phyloP scores from a whole-genome alignment of 139 green algal genomes.

The Chlorella sp. region DNA sequence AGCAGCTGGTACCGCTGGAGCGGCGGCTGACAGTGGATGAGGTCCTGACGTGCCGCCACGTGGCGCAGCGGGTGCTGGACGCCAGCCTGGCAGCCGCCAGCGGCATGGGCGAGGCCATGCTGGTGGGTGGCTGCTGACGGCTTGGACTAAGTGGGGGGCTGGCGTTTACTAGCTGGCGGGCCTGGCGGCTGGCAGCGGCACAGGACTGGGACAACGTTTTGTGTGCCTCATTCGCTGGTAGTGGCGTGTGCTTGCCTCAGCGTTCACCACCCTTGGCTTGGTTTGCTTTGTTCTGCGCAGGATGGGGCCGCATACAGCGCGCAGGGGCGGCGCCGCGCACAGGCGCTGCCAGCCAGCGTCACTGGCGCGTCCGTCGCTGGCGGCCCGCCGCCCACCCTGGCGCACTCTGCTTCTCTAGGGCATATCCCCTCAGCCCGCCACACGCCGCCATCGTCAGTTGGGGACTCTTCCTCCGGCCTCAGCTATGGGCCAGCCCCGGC shows the following conservation, averaged over 20 bases:
- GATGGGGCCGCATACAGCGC: not conserved
- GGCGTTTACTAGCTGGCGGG: too few species aligned
- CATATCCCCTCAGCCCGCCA: too few species aligned
- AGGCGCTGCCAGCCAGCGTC: not conserved
- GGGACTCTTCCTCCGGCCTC: too few species aligned
- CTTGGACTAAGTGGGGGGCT: too few species aligned
- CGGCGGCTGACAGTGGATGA: slow-evolving; percentile 37
- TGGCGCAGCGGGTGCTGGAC: slow-evolving; percentile 37
- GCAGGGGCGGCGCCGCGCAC: not conserved
- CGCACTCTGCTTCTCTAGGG: too few species aligned
- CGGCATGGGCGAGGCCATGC: slow-evolving; percentile 5
- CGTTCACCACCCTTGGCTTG: too few species aligned
- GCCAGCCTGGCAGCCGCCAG: not conserved
- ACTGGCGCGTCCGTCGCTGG: not conserved
- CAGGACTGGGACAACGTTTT: too few species aligned
- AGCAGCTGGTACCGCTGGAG: slow-evolving; percentile 46
- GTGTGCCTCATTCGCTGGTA: too few species aligned
- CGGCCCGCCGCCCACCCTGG: not conserved
- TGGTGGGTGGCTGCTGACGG: not conserved
- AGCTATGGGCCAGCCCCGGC: not conserved
- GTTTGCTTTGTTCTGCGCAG: too few species aligned
- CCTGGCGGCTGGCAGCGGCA: too few species aligned
- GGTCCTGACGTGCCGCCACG: slow-evolving; percentile 44
- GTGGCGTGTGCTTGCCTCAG: too few species aligned
- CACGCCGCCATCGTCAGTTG: too few species aligned